Base-by-base conservation (phyloP, 1,139 yeast genomes). In the Magnusiomyces ingens region DNA sequence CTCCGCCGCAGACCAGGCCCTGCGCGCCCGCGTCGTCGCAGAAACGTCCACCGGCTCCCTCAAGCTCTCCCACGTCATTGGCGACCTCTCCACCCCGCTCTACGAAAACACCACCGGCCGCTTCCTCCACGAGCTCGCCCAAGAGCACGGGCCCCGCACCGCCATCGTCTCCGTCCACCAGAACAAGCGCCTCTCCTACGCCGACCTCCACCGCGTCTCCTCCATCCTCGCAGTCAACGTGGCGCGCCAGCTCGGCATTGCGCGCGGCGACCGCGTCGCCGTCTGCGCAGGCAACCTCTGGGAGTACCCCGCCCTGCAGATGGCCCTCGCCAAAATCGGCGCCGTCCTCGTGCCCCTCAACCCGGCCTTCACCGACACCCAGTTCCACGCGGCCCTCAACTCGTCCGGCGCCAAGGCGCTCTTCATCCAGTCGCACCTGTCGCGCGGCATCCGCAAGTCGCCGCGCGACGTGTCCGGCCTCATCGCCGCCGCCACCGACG, bases 321-420 rank as follows among this genome's bases (percentile, higher is more conserved):
- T 65, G 45, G 71, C 66, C n/a, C 54, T 66, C 37, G 69, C 64
- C 15, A 62, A 63, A 50, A 50, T 66, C 3, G 71, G 71, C 1
- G 67, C 68, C 3, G 60, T 67, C 12, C 58, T 66, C 52, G 67
- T 67, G 1, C 70, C 71, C 2, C 53, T 67, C 46, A 67, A 67
- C 55, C 69, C 70, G 1, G 68, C 70, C 1, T 67, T 67, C 53
- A 67, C 70, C 0, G 61, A 60, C 41, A 55, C 59, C 17, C 71
- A 67, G 58, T 60, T 64, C 54, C 57, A 57, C 13, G 55, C 61
- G 6, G 71, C 69, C 1, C 49, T 67, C 46, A 56, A 52, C n/a
- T 56, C 59, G 19, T 58, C 66, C n/a, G 61, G 60, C 17, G 56
- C 66, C 13, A 60, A 56, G 29, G 64, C 57, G 2, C 59, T 67